Percentiles rank a stretch among this genome's conserved stretches.
Conservation (phyloP, 306 rosid species). For the Vigna reflexopilosa region DNA sequence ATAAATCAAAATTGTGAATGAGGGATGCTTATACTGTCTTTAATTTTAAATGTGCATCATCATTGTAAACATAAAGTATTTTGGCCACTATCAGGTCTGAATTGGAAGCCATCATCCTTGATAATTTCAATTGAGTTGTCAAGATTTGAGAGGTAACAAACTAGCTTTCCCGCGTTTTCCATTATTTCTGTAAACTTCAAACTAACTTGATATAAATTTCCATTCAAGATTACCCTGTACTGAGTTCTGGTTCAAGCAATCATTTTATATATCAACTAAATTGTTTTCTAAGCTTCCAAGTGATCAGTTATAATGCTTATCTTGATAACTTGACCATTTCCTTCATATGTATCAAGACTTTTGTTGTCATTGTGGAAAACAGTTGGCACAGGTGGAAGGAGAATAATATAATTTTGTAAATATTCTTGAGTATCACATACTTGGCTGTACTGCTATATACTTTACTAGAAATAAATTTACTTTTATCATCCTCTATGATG, state of each 20-base stretch:
- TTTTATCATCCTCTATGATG: conserved; percentile 7
- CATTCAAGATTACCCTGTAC: conserved; percentile 31
- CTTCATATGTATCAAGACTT: neutral
- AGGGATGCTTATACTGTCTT: conserved; percentile 11
- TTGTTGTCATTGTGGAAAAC: neutral
- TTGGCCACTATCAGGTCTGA: conserved; percentile 44
- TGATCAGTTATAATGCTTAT: conserved; percentile 20
- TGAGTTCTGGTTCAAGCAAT: conserved; percentile 22
- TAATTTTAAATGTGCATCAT: neutral
- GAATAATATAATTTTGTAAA: conserved; percentile 19
- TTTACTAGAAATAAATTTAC: conserved; percentile 24
- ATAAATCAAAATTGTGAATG: conserved; percentile 2
- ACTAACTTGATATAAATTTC: neutral
- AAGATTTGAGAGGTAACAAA: conserved; percentile 48
- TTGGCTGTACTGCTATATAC: conserved; percentile 22
- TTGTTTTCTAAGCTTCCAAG: conserved; percentile 25
- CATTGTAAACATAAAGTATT: conserved; percentile 41
- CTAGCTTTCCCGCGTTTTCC: conserved; percentile 36
- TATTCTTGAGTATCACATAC: neutral
- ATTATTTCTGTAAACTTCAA: conserved; percentile 13
- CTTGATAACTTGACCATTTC: conserved; percentile 36
- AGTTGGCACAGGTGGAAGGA: conserved; percentile 29
- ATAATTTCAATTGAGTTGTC: conserved; percentile 42
- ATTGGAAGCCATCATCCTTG: conserved; percentile 41
- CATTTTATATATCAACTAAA: conserved; percentile 3